These are phyloP conservation scores for Fomes fomentarius DNA, from an alignment of 1,284 basidiomycete genomes.

Conservation along the genomic window DNA sequence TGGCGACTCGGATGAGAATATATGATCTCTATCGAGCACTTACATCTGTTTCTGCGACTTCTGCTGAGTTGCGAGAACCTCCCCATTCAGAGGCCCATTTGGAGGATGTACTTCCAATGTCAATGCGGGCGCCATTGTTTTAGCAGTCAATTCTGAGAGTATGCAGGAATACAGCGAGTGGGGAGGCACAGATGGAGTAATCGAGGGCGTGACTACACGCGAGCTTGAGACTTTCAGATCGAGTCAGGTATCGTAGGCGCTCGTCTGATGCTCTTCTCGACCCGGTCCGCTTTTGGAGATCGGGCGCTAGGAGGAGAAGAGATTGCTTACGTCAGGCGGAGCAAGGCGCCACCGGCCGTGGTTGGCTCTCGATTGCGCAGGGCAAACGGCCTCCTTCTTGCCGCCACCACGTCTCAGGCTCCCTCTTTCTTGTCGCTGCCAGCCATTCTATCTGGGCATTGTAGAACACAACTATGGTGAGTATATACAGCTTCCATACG, in stretches of 20 bases:
- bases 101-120: slow-evolving; percentile 32
- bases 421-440: neutral
- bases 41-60: slow-evolving; percentile 53
- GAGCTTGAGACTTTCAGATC: slow-evolving; percentile 23
- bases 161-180: slow-evolving; percentile 10
- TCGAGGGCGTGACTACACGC: slow-evolving; percentile 6
- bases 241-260: slow-evolving; percentile 25
- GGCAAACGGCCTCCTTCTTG: neutral
- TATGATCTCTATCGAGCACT: slow-evolving; percentile 17
- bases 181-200: slow-evolving; percentile 8
- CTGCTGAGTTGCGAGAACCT: slow-evolving; percentile 29
- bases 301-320: neutral
- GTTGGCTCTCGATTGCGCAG: neutral
- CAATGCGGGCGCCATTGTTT: slow-evolving; percentile 30
- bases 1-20: neutral
- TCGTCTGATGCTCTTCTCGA: neutral
- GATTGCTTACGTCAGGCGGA: slow-evolving; percentile 14
- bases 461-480: slow-evolving; percentile 21
- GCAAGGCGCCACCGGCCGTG: slow-evolving; percentile 10
- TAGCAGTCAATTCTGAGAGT: neutral
- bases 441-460: neutral
- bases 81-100: slow-evolving; percentile 24
- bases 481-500: neutral
- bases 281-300: slow-evolving; percentile 4
- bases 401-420: slow-evolving; percentile 2